Base-by-base conservation (phyloP, 1,284 basidiomycete genomes). In the Veloboletus limbatus region DNA sequence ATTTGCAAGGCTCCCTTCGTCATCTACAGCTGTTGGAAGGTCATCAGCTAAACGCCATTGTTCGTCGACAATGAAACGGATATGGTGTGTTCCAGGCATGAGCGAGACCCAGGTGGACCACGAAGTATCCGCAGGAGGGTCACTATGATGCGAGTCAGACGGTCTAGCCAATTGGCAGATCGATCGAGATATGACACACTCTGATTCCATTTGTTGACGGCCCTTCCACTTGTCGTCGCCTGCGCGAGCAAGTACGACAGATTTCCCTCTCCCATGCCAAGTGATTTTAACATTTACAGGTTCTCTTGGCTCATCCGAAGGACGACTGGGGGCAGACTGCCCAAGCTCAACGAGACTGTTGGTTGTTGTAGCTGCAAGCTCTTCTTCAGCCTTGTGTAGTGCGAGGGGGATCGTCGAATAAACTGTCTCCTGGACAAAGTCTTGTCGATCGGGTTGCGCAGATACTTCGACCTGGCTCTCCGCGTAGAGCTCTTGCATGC, bases 11-110 rank as follows among this genome's bases (percentile, higher is more conserved):
- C 89, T 90, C 25, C 97, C 96, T 60, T 97, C 91, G 57, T 94
- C 92, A 64, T 98, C 95, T 25, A 94, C 92, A 1, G 95, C 92
- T 2, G 91, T 90, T 8, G 93, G 88, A 18, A 97, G 78, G 54
- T 93, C 85, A 47, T 85, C 77, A 6, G 84, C 77, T 11, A 85
- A 73, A 49, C 86, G 82, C 85, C 88, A 94, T 42, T 86, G 80
- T 48, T 92, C 88, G 67, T 99, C 97, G 49, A 99, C 92, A 55
- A 98, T 82, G 74, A 98, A 99, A 55, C 95, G 93, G 63, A 98
- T 79, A 51, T 96, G 90, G 64, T 99, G 95, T 2, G 94, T 95
- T 18, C 96, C 97, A 0, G 95, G 93, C 11, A 85, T 81, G 3
- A 97, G 78, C 14, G 70, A 52, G 32, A 88, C 75, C 47, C 69